A percentile compares a stretch with the other conserved stretches of the same genome.
These are phyloP conservation scores for Acrodontium crateriforme DNA, from an alignment of 2,329 filamentous ascomycete genomes.

Conservation along the genomic window DNA sequence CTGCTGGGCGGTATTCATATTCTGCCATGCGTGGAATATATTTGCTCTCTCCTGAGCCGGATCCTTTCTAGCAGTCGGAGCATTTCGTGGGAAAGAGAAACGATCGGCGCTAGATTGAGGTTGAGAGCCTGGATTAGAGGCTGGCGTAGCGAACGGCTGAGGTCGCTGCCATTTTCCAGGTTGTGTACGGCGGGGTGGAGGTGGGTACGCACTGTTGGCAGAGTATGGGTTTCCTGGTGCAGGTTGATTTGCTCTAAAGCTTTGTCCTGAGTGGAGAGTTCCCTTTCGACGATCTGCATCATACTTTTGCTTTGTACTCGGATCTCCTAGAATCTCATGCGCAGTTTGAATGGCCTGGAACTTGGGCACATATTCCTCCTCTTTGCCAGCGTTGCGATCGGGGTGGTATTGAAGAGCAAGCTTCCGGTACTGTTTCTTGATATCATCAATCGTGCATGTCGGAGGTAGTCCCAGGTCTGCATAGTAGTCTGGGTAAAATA, in stretches of 20 bases:
- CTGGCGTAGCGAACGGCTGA: slow-evolving; percentile 6
- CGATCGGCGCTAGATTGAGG: too few species aligned
- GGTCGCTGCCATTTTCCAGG: slow-evolving; percentile 24
- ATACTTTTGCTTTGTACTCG: slow-evolving; percentile 44
- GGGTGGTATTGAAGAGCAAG: slow-evolving; percentile 78
- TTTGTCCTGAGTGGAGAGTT: slow-evolving; percentile 21
- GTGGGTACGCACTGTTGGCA: slow-evolving; percentile 27
- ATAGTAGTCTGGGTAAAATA: slow-evolving; percentile 36
- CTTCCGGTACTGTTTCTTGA: slow-evolving; percentile 78
- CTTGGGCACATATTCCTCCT: slow-evolving; percentile 63
- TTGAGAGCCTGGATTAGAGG: slow-evolving; percentile 23
- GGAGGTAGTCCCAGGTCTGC: slow-evolving; percentile 61
- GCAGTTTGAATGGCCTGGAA: slow-evolving; percentile 81
- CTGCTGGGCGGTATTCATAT: slow-evolving; percentile 30
- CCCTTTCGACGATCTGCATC: slow-evolving; percentile 45
- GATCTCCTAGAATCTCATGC: slow-evolving; percentile 59
- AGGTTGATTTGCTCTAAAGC: slow-evolving; percentile 8
- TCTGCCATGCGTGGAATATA: slow-evolving; percentile 36
- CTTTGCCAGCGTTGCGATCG: slow-evolving; percentile 73
- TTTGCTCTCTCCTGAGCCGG: slow-evolving; percentile 28
- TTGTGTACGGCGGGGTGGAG: slow-evolving; percentile 30
- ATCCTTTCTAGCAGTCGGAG: slow-evolving; percentile 20
- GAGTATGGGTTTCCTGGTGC: slow-evolving; percentile 25
- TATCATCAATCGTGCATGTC: slow-evolving; percentile 55
- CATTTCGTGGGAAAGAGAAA: slow-evolving; percentile 26